These are phyloP conservation scores for Diaporthe amygdali DNA, from an alignment of 2,329 filamentous ascomycete genomes.

Conservation along the genomic window DNA sequence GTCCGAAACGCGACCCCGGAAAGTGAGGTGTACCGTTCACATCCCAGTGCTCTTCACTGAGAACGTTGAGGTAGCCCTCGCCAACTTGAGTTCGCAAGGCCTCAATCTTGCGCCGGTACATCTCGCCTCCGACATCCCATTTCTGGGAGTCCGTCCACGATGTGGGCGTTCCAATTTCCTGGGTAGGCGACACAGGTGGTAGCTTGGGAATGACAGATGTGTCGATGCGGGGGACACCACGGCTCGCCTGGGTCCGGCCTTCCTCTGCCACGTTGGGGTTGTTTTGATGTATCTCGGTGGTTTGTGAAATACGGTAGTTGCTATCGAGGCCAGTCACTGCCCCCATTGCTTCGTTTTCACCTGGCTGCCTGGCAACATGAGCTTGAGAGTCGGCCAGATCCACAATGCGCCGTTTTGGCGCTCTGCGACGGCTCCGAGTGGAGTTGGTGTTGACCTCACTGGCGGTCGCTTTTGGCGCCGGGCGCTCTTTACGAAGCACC, in stretches of 20 bases:
- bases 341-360: conserved; percentile 25
- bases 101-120: conserved; percentile 89
- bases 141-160: conserved; percentile 54
- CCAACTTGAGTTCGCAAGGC: conserved; percentile 84
- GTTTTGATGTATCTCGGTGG: conserved; percentile 42
- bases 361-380: conserved; percentile 37
- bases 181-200: conserved; percentile 37
- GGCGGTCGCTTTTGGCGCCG: conserved; percentile 55
- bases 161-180: conserved; percentile 34
- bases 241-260: conserved; percentile 36
- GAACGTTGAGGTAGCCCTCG: conserved; percentile 82
- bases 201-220: conserved; percentile 41
- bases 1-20: conserved; percentile 43
- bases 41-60: conserved; percentile 79
- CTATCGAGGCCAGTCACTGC: conserved; percentile 32
- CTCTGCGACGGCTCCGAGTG: conserved; percentile 61
- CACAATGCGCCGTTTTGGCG: conserved; percentile 67
- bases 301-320: conserved; percentile 52
- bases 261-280: conserved; percentile 38
- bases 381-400: conserved; percentile 63
- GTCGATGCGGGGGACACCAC: conserved; percentile 43
- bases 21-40: conserved; percentile 44
- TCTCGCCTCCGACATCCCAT: conserved; percentile 73
- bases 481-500: conserved; percentile 65
- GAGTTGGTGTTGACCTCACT: conserved; percentile 65